A percentile compares a stretch with the other conserved stretches of the same genome.
phyloP scores from a whole-genome alignment of 2,329 filamentous ascomycete species.

The Colletotrichum tabaci region DNA sequence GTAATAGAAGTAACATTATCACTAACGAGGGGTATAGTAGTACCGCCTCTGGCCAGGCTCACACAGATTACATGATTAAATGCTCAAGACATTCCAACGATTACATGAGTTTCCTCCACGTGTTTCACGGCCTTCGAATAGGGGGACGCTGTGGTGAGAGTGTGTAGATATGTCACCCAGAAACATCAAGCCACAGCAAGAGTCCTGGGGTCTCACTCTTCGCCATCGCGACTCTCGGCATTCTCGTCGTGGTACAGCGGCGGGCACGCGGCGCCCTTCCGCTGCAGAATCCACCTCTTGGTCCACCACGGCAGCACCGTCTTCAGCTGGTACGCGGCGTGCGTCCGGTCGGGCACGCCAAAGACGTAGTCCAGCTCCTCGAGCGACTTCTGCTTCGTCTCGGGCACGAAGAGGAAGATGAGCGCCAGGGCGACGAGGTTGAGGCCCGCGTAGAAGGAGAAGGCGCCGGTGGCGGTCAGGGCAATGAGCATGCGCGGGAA shows the following conservation, averaged over 20 bases:
- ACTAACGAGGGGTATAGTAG: conserved; percentile 15
- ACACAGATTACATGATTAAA: background rate
- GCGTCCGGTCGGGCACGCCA: conserved; percentile 71
- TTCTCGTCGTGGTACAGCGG: conserved; percentile 43
- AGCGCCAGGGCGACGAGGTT: conserved; percentile 62
- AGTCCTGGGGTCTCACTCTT: background rate
- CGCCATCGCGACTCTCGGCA: background rate
- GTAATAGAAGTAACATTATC: background rate
- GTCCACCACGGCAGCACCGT: conserved; percentile 74
- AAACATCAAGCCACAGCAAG: too few species aligned
- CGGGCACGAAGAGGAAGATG: conserved; percentile 65
- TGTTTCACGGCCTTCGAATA: background rate
- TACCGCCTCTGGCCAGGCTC: background rate
- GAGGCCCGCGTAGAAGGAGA: conserved; percentile 63
- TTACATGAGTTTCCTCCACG: background rate
- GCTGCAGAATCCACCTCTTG: conserved; percentile 69
- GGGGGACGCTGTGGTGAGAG: background rate
- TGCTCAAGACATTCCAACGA: background rate
- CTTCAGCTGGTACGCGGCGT: conserved; percentile 70
- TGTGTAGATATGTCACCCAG: too few species aligned
- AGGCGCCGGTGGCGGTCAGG: conserved; percentile 55
- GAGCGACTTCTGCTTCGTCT: conserved; percentile 66
- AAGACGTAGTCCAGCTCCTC: conserved; percentile 73
- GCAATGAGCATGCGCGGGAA: conserved; percentile 64
- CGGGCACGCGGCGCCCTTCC: conserved; percentile 54